A percentile compares a stretch with the other conserved stretches of the same genome.
These are phyloP conservation scores for Prunus dulcis DNA, from an alignment of 306 rosid genomes.

Conservation along the genomic window DNA sequence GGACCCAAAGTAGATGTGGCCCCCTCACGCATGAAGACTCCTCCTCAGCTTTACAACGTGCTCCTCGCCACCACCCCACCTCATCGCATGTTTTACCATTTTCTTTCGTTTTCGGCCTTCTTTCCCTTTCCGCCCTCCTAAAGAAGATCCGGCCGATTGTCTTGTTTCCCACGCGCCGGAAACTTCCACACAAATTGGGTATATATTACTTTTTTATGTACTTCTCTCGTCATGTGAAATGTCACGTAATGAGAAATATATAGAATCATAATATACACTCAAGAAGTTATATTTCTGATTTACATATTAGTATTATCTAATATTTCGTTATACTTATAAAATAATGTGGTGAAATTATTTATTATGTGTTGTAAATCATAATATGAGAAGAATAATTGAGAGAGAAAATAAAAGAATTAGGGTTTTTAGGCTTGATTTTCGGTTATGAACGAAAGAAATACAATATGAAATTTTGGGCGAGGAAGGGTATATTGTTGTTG, in stretches of 20 bases:
- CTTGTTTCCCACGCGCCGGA: not conserved
- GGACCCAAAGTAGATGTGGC: constrained; percentile 27
- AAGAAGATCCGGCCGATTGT: not conserved
- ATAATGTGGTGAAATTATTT: too few species aligned
- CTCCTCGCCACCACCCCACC: constrained; percentile 17
- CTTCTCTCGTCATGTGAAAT: too few species aligned
- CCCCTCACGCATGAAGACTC: constrained; percentile 40
- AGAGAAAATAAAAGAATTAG: not conserved
- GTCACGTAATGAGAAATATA: too few species aligned
- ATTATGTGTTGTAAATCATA: not conserved
- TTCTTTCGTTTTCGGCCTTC: not conserved
- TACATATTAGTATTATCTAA: too few species aligned
- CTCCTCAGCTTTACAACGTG: constrained; percentile 29
- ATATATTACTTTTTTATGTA: too few species aligned
- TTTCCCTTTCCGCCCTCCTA: too few species aligned
- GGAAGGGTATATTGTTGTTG: too few species aligned
- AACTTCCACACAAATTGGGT: too few species aligned
- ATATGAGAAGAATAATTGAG: not conserved
- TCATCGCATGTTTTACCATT: not conserved
- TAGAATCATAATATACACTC: too few species aligned
- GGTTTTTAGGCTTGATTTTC: not conserved
- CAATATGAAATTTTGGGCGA: not conserved
- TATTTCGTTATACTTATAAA: too few species aligned
- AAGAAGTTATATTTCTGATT: too few species aligned
- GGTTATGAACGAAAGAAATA: not conserved